phyloP scores from a whole-genome alignment of 805 yeast species.

The Hanseniaspora lachancei region DNA sequence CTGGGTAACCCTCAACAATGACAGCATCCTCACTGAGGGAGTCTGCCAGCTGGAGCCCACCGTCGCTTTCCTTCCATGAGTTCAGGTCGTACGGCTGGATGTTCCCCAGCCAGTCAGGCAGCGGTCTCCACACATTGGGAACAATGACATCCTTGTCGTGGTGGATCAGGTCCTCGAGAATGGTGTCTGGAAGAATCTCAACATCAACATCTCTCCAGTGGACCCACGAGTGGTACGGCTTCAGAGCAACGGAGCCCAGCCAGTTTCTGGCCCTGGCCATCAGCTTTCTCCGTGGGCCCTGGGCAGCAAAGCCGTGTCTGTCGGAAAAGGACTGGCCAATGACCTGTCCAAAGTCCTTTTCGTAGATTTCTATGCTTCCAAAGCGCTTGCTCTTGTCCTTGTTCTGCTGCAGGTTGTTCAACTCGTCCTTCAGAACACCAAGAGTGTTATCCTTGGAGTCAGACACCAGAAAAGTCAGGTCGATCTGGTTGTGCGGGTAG shows the following conservation, averaged over 20 bases:
- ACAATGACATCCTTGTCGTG: slow-evolving; percentile 86
- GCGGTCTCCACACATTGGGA: slow-evolving; percentile 86
- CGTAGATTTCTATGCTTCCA: slow-evolving; percentile 76
- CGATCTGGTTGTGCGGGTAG: slow-evolving; percentile 78
- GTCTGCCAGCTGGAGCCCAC: slow-evolving; percentile 65
- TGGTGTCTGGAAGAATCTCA: slow-evolving; percentile 74
- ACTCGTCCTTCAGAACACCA: slow-evolving; percentile 45
- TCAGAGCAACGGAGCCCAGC: slow-evolving; percentile 73
- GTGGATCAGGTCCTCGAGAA: slow-evolving; percentile 83
- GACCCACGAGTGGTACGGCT: slow-evolving; percentile 89
- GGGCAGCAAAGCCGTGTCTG: slow-evolving; percentile 91
- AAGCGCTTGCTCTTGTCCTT: slow-evolving; percentile 50
- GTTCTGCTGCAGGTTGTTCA: slow-evolving; percentile 52
- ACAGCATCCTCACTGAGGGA: slow-evolving; percentile 69
- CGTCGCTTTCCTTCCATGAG: slow-evolving; percentile 78
- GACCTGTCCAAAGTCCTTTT: slow-evolving; percentile 85
- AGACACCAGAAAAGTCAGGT: slow-evolving; percentile 71
- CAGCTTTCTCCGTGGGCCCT: slow-evolving; percentile 84
- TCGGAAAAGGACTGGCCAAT: slow-evolving; percentile 89
- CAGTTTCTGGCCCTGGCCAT: slow-evolving; percentile 96
- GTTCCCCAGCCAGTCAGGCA: slow-evolving; percentile 74
- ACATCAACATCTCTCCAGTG: slow-evolving; percentile 98
- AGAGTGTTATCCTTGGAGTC: slow-evolving; percentile 85
- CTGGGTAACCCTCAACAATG: slow-evolving; percentile 93
- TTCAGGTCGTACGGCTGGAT: slow-evolving; percentile 77